Evolutionary conservation across 1,284 basidiomycete genomes (phyloP), one percentile per base, ranked within the genome.

Genomic region (Mixia osmundae): DNA sequence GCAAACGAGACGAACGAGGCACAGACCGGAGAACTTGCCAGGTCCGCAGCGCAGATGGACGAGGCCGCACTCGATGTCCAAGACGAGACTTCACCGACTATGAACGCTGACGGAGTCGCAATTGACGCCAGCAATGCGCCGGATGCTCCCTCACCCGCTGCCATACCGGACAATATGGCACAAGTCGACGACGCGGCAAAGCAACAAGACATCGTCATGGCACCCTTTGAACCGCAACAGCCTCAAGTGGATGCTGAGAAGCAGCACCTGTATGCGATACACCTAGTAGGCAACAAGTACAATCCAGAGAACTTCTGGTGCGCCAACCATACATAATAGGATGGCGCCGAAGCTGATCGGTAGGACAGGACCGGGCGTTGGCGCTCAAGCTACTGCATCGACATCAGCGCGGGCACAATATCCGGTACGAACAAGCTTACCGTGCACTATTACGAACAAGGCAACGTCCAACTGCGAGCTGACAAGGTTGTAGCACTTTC

Each of bases 381-480:
- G 85, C 68, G 83, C 30, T 59, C 60, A 3, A 43, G 49, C n/a
- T 66, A 63, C 53, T 42, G 51, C 8, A 52, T 63, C n/a, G 59
- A 65, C 43, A 43, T 55, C 9, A 48, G 48, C n/a, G 23, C 30
- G 3, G 16, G 36, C 1, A 40, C 35, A 14, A 49, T 64, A 9
- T 39, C 43, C 4, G 62, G 82, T 0, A 69, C 61, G 45, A 68
- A 85, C 20, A 59, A 73, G 15, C 67, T 82, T 31, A 77, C 83
- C 50, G 74, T 89, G 18, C 85, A 94, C 55, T 94, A 94, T 54
- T 94, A 83, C 52, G 85, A 94, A 56, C 82, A 89, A 57, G 85
- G 85, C 28, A 52, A 89, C 76, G 80, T 89, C 22, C 85, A 91
- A 67, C 65, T 94, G 23, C 12, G 61, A 19, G n/a, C 3, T 39